Conservation (phyloP, 164 flowering plant species). For the Tinospora cordifolia region DNA sequence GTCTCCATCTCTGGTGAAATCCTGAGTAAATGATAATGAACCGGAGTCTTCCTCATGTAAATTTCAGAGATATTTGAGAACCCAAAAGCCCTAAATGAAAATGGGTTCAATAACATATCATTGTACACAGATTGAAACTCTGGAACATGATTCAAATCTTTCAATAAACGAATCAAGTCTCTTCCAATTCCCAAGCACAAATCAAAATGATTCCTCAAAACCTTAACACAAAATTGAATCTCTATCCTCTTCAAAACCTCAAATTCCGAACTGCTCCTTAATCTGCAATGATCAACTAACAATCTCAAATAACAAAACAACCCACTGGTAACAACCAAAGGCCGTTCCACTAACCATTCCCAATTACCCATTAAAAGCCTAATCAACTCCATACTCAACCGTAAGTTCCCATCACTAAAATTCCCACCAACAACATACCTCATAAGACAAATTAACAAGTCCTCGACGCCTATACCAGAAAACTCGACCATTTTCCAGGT, state of each 20-base stretch:
- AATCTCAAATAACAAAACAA: slow-evolving; percentile 58
- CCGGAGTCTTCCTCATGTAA: slow-evolving; percentile 51
- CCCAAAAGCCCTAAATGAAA: slow-evolving; percentile 34
- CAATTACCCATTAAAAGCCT: slow-evolving; percentile 36
- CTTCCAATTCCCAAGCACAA: slow-evolving; percentile 72
- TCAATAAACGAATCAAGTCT: slow-evolving; percentile 65
- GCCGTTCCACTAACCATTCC: slow-evolving; percentile 49
- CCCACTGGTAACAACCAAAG: slow-evolving; percentile 40
- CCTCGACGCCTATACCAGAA: slow-evolving; percentile 45
- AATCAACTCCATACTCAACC: slow-evolving; percentile 60
- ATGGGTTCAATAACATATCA: slow-evolving; percentile 50
- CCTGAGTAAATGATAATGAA: slow-evolving; percentile 55
- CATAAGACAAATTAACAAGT: slow-evolving; percentile 48
- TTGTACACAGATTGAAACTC: slow-evolving; percentile 64
- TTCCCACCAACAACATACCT: slow-evolving; percentile 78
- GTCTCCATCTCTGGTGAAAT: slow-evolving; percentile 80
- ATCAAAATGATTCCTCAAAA: slow-evolving; percentile 56
- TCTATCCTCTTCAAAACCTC: slow-evolving; percentile 47
- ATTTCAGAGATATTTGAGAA: slow-evolving; percentile 59
- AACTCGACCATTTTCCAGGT: slow-evolving; percentile 46
- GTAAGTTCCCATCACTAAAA: slow-evolving; percentile 59
- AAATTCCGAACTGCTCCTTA: slow-evolving; percentile 23
- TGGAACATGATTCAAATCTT: slow-evolving; percentile 60
- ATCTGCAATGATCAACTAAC: slow-evolving; percentile 57
- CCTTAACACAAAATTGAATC: slow-evolving; percentile 58